Base-by-base conservation (phyloP, 2,329 filamentous ascomycete genomes). In the Tolypocladium inflatum region DNA sequence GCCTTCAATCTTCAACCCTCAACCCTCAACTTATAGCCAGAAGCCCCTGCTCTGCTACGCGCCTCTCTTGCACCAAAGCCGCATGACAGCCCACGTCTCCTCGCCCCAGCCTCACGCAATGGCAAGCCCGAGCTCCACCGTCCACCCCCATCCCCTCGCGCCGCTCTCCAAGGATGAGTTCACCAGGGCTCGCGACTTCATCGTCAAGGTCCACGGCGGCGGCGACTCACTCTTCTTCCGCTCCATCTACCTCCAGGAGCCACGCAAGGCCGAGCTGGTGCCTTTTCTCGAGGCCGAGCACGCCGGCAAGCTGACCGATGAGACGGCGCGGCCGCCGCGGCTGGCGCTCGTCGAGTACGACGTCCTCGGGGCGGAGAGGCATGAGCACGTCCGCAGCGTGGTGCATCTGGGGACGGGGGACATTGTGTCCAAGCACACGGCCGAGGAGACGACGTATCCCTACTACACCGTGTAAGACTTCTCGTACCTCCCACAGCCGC, bases 251-350 rank as follows among this genome's bases (percentile, higher is more conserved):
- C 74, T 87, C 8, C 74, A 85, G 48, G 85, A 89, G 62, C 85
- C 85, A 1, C 73, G 77, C 35, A 88, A 87, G 70, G 73, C 73
- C 42, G 76, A 82, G 42, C 76, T 86, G 9, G 67, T 85, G 8
- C 77, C 77, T 1, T 88, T 85, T 64, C 74, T 88, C 26, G 80
- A 84, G 54, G 82, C 82, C 4, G 85, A 88, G 66, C 80, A 86
- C 61, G 74, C 73, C n/a, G 79, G 80, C 4, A 68, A 70, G 23
- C 67, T 78, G 13, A 71, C 79, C 0, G 74, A 75, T 1, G 64
- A 66, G 11, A 74, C 73, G 3, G 72, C 72, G 54, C 73, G 77
- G 23, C 70, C 80, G 9, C 71, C 78, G 1, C 76, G 81, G 56
- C 73, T 73, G 57, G 72, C 78, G 42, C 73, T 74, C 63, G 75